A percentile compares a stretch with the other conserved stretches of the same genome.
Evolutionary conservation across 2,329 filamentous ascomycete species (phyloP).

Genomic region (Colletotrichum tabaci): DNA sequence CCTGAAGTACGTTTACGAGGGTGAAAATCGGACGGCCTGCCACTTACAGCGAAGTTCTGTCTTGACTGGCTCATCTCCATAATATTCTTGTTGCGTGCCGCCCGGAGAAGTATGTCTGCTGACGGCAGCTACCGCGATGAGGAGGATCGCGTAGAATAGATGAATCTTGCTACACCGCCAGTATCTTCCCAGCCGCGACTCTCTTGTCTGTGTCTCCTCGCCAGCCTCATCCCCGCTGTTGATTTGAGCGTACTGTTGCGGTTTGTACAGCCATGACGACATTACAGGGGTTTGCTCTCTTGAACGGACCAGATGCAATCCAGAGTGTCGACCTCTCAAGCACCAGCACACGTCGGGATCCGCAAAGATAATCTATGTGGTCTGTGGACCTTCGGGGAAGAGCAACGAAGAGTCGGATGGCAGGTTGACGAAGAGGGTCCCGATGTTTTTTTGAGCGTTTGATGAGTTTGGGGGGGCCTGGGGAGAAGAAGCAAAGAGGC

Average conservation of each 20-base stretch:
- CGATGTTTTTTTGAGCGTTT: not conserved
- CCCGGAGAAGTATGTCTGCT: not conserved
- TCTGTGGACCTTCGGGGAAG: too few relatives aligned
- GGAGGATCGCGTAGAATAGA: conserved; percentile 9
- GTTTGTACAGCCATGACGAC: not conserved
- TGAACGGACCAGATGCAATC: too few relatives aligned
- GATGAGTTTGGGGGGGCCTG: not conserved
- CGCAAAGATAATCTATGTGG: too few relatives aligned
- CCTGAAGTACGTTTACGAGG: too few relatives aligned
- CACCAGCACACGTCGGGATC: not conserved
- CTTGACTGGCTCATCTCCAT: conserved; percentile 9
- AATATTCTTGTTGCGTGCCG: not conserved
- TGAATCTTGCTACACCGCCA: not conserved
- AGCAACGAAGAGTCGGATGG: not conserved
- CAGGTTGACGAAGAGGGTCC: too few relatives aligned
- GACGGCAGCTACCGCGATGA: conserved; percentile 7
- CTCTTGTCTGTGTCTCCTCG: not conserved
- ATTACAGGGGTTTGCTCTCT: not conserved
- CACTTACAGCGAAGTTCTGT: conserved; percentile 6
- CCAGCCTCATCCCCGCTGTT: not conserved
- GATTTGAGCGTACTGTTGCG: conserved; percentile 7
- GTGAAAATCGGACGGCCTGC: not conserved
- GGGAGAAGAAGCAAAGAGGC: not conserved
- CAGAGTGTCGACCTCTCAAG: too few relatives aligned
- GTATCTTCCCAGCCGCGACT: not conserved